Percentiles rank a stretch among this genome's conserved stretches.
phyloP scores from a whole-genome alignment of 1,284 basidiomycete genomes.

The Xerocomus nothofagi region DNA sequence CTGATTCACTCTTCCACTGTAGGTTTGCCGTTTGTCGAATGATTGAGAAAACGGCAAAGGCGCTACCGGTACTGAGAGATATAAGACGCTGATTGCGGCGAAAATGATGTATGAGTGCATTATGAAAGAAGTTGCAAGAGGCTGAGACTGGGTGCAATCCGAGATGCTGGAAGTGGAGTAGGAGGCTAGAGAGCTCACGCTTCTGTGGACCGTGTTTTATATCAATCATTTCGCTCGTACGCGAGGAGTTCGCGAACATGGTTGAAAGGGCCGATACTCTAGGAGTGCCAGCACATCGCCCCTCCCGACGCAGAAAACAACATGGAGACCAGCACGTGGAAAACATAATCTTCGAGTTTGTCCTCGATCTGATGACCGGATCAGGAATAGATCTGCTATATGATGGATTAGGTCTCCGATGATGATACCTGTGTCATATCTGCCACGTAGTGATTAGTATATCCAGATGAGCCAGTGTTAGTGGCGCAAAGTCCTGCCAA shows the following conservation, averaged over 20 bases:
- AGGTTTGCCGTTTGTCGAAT: constrained; percentile 48
- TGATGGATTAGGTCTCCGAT: no score
- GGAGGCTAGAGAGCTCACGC: neutral
- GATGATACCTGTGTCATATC: constrained; percentile 23
- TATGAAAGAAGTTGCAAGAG: neutral
- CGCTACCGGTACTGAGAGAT: constrained; percentile 42
- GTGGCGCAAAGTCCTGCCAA: constrained; percentile 11
- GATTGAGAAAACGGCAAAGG: constrained; percentile 38
- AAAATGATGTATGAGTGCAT: constrained; percentile 44
- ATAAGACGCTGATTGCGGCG: constrained; percentile 43
- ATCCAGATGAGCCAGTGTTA: constrained; percentile 19
- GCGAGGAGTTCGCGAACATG: no score
- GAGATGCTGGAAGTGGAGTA: neutral
- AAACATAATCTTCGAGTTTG: no score
- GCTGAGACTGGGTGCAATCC: neutral
- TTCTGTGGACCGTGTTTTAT: constrained; percentile 12
- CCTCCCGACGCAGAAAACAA: no score
- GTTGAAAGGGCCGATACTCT: no score
- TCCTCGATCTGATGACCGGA: no score
- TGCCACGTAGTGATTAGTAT: constrained; percentile 21
- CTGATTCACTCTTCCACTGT: constrained; percentile 45
- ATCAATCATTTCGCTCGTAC: no score
- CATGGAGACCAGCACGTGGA: no score
- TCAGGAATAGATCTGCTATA: no score
- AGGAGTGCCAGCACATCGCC: no score